These are phyloP conservation scores for Geotrichum klebahnii DNA, from an alignment of 1,139 yeast genomes.

Conservation along the genomic window DNA sequence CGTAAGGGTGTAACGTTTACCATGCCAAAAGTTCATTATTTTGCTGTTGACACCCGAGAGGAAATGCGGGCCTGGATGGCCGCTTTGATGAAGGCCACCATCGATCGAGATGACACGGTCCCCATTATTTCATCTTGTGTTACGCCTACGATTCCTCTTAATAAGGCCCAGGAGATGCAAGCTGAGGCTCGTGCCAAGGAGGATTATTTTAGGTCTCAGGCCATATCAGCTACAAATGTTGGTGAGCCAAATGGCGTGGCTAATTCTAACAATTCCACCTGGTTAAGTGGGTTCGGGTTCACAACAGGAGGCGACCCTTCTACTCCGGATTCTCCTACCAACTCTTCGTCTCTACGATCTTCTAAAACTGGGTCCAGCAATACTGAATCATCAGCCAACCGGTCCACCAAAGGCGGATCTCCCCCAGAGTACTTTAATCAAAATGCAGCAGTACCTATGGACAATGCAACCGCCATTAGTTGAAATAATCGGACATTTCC, in stretches of 20 bases:
- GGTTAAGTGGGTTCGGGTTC: slow-evolving; percentile 16
- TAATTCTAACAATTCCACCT: slow-evolving; percentile 7
- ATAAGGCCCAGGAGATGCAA: slow-evolving; percentile 79
- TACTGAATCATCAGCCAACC: slow-evolving; percentile 26
- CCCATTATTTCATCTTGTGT: slow-evolving; percentile 94
- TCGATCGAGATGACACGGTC: slow-evolving; percentile 86
- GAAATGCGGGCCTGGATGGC: slow-evolving; percentile 96
- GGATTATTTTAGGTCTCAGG: slow-evolving; percentile 31
- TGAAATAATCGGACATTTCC: not conserved
- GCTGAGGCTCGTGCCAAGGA: slow-evolving; percentile 46
- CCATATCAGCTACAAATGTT: slow-evolving; percentile 27
- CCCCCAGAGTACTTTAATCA: slow-evolving; percentile 12
- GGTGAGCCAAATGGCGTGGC: slow-evolving; percentile 23
- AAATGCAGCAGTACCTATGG: slow-evolving; percentile 1
- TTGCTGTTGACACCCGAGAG: slow-evolving; percentile 86
- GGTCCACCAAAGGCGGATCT: slow-evolving; percentile 3
- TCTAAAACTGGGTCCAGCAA: slow-evolving; percentile 32
- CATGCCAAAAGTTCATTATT: slow-evolving; percentile 90
- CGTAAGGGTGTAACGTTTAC: slow-evolving; percentile 93
- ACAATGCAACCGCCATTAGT: not conserved
- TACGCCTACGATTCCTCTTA: slow-evolving; percentile 86
- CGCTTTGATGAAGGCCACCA: slow-evolving; percentile 91
- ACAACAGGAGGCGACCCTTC: slow-evolving; percentile 19
- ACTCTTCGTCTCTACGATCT: slow-evolving; percentile 27
- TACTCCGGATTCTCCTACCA: slow-evolving; percentile 30